Base-by-base conservation (phyloP, 2,329 filamentous ascomycete species). In the Colletotrichum euphorbiae region DNA sequence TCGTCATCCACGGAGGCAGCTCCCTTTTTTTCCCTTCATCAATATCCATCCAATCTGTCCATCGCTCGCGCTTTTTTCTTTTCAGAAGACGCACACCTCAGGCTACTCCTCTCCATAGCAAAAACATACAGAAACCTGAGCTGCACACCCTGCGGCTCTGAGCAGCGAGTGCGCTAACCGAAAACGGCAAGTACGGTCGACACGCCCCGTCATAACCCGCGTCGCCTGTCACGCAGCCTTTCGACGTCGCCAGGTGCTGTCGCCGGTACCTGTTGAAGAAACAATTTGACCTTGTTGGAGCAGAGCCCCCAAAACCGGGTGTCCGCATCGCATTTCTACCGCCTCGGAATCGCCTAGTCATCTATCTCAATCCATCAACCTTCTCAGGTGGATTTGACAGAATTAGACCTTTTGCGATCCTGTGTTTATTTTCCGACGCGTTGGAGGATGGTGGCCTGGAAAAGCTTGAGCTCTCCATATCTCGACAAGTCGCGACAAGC, bases 401-500 rank as follows among this genome's bases (percentile, higher is more conserved):
- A 17, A 15, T 31, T 19, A n/a, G 36, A 31, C n/a, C 9, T 28
- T 36, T 52, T 57, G 43, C 52, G 62, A 60, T 50, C 19, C 24
- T 50, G 17, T 68, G 19, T 54, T 21, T 33, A 46, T 50, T 43
- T 42, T 17, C 28, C 28, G 31, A 48, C 52, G 67, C 67, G 59
- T 60, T 60, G 68, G 54, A 70, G 69, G 67, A 69, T 70, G 69
- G 60, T 64, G 48, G 21, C 57, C 46, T 43, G 66, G 66, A 52
- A 70, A 65, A 69, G 48, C 66, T 56, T 62, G 56, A 70, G 67
- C 67, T 62, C 57, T 52, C 67, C 50, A 62, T 58, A 67, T 63
- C 62, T 70, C 62, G 63, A 70, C 62, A 67, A 67, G 45, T 63
- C 68, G 69, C 69, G 69, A 63, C 48, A 63, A 69, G 62, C 69